Percentiles rank a stretch among this genome's conserved stretches.
These are phyloP conservation scores for Pascua guehoae DNA, from an alignment of 1,284 basidiomycete genomes.

Conservation along the genomic window DNA sequence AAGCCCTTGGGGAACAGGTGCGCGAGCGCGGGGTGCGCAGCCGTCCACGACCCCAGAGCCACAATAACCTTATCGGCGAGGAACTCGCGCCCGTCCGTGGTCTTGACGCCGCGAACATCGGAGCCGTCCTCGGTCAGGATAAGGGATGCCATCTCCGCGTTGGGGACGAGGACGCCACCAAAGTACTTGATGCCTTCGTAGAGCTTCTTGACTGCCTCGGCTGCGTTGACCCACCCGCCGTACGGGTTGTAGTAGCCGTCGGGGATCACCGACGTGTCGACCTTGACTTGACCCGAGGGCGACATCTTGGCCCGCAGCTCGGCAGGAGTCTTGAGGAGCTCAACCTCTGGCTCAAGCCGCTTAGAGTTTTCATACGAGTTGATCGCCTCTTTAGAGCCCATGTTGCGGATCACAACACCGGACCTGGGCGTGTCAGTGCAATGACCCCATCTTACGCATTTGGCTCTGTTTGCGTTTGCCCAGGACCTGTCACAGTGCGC, in stretches of 20 bases:
- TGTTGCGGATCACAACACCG: no score
- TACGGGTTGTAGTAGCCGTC: conserved; percentile 63
- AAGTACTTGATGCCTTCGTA: conserved; percentile 57
- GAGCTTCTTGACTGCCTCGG: conserved; percentile 60
- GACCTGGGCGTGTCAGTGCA: no score
- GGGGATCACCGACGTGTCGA: background rate
- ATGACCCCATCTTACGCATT: no score
- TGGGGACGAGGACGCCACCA: conserved; percentile 59
- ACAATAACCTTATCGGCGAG: conserved; percentile 23
- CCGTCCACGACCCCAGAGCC: conserved; percentile 26
- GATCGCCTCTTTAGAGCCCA: no score
- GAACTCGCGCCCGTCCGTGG: conserved; percentile 33
- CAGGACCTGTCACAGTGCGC: no score
- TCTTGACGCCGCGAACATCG: background rate
- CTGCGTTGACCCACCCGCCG: conserved; percentile 75
- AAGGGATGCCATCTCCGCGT: conserved; percentile 51
- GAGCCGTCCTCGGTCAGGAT: conserved; percentile 11
- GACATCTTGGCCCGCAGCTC: conserved; percentile 10
- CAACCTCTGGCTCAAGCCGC: conserved; percentile 6
- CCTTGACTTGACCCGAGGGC: background rate
- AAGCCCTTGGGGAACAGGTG: conserved; percentile 12
- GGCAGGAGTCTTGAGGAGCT: conserved; percentile 10
- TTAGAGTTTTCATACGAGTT: conserved; percentile 10
- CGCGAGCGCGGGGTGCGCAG: conserved; percentile 27
- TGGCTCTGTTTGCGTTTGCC: no score